Percentiles rank a stretch among this genome's conserved stretches.
phyloP scores from a whole-genome alignment of 2,329 filamentous ascomycete genomes.

The Berkeleyomyces basicola region DNA sequence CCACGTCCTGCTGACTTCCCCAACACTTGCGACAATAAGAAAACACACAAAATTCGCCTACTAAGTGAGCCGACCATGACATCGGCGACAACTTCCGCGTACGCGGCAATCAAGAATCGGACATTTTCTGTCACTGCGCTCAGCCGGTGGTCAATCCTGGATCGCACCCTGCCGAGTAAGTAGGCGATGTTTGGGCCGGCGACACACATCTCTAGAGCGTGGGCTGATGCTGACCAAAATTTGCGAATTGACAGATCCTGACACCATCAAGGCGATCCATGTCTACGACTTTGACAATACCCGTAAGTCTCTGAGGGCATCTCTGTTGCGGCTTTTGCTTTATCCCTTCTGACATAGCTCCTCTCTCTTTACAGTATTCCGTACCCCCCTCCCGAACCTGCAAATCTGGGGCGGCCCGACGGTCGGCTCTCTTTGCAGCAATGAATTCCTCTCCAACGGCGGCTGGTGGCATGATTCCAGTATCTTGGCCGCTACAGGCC shows the following conservation, averaged over 20 bases:
- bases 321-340: not conserved
- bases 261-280: conserved; percentile 64
- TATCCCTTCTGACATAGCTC: conserved; percentile 10
- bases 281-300: conserved; percentile 99
- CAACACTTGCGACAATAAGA: too few relatives aligned
- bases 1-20: too few relatives aligned
- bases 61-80: not conserved
- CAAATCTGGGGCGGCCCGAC: conserved; percentile 71
- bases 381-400: conserved; percentile 74
- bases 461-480: conserved; percentile 95
- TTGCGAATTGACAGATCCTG: conserved; percentile 28
- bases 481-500: conserved; percentile 72
- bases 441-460: conserved; percentile 63
- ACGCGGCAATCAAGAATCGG: conserved; percentile 10
- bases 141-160: conserved; percentile 11
- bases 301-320: conserved; percentile 31
- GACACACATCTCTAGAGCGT: not conserved
- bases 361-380: conserved; percentile 48
- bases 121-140: conserved; percentile 10
- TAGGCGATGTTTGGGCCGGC: not conserved
- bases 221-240: not conserved
- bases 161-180: conserved; percentile 10
- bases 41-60: not conserved
- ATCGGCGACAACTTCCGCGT: conserved; percentile 6
- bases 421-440: conserved; percentile 57